These are phyloP conservation scores for Pelargonium nanum DNA, from an alignment of 345 rosid species.

Conservation along the genomic window DNA sequence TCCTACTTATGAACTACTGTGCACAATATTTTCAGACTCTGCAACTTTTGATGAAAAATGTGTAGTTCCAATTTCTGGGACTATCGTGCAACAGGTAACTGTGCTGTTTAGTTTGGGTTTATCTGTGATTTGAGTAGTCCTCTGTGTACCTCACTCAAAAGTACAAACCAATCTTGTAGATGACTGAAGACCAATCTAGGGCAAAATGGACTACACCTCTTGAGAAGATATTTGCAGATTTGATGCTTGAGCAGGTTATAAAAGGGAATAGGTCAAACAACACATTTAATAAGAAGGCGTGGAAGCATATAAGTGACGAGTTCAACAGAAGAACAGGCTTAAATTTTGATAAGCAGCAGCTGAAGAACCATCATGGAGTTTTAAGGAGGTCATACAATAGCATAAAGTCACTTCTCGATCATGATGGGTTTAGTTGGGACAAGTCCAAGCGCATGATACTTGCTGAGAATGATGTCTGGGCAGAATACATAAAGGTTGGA, in stretches of 20 bases:
- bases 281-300: background rate
- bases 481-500: background rate
- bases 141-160: background rate
- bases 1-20: background rate
- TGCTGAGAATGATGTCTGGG: background rate
- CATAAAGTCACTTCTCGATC: background rate
- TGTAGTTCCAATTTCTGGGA: background rate
- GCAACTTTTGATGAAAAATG: background rate
- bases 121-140: background rate
- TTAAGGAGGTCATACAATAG: background rate
- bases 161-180: background rate
- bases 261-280: background rate
- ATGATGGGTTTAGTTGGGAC: background rate
- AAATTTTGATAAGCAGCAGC: background rate
- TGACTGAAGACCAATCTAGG: background rate
- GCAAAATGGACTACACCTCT: background rate
- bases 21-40: background rate
- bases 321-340: background rate
- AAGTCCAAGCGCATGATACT: background rate
- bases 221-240: background rate
- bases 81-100: background rate
- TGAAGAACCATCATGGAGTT: background rate
- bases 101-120: background rate
- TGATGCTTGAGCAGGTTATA: background rate
- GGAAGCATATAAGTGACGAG: background rate